Percentiles rank a stretch among this genome's conserved stretches.
Conservation (phyloP, 805 yeast genomes). For the Ogataea corticis region DNA sequence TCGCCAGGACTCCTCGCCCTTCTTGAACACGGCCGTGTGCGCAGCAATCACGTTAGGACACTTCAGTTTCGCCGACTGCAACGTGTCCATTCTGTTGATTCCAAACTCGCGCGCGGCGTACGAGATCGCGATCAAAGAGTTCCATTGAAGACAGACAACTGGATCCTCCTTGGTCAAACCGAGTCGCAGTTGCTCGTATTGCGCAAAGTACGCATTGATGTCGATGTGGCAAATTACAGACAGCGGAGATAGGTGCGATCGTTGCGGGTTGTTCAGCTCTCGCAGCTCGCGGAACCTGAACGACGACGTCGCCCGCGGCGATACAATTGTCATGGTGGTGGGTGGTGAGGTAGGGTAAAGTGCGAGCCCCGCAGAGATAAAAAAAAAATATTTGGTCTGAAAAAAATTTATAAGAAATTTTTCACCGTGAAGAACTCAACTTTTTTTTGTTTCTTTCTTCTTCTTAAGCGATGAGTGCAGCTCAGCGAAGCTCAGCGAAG, state of each 20-base stretch:
- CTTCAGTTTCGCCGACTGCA: conserved; percentile 65
- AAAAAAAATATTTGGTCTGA: background rate
- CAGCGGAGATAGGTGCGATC: conserved; percentile 63
- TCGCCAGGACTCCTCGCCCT: conserved; percentile 83
- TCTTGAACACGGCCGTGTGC: conserved; percentile 91
- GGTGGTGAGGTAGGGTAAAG: conserved; percentile 1
- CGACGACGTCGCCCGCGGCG: too few relatives aligned
- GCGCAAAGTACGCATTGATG: conserved; percentile 94
- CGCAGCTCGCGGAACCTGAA: conserved; percentile 52
- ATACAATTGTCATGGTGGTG: too few relatives aligned
- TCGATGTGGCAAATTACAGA: conserved; percentile 85
- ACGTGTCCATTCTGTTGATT: conserved; percentile 71
- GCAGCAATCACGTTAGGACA: conserved; percentile 78
- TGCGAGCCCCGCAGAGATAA: conserved; percentile 1
- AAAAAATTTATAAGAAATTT: background rate
- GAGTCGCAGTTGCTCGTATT: conserved; percentile 80
- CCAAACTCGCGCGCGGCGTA: conserved; percentile 89
- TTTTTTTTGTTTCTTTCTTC: background rate
- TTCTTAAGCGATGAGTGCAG: too few relatives aligned
- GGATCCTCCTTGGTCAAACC: conserved; percentile 70
- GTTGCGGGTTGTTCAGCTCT: conserved; percentile 45
- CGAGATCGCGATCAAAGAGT: conserved; percentile 81
- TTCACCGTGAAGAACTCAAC: background rate
- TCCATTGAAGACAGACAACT: conserved; percentile 94
- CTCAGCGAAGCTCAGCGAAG: too few relatives aligned